Evolutionary conservation across 495 filamentous ascomycete genomes (phyloP), one percentile per base, ranked within the genome.

Genomic region (Trypethelium eluteriae): DNA sequence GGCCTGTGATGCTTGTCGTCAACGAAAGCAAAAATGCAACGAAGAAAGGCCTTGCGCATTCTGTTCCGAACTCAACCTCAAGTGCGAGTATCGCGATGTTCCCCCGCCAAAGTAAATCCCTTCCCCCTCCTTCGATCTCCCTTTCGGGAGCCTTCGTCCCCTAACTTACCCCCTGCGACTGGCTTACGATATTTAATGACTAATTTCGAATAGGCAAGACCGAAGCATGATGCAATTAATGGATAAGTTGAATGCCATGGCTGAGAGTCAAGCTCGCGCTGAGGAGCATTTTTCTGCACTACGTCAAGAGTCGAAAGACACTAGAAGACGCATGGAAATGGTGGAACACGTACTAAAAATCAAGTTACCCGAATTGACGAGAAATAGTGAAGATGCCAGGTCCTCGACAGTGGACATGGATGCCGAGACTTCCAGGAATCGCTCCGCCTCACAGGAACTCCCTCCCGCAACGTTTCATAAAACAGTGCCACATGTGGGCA

Each of bases 21-120:
- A 81, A 63, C 79, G 87, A n/a, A 89, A 89, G 73, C 86, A 86
- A 38, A 89, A 88, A 75, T 89, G 87, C 73, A 85, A 88, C 66
- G 87, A 89, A 77, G 70, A 70, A 1, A 72, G 70, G 32, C 78
- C 78, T 3, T 80, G 78, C 65, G 73, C 72, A n/a, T 79, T 76
- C 64, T 80, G 78, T 67, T 73, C 78, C 79, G 63, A 86, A 81
- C 74, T 86, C 68, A 79, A 79, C 53, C 74, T 84, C 7, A 78
- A 82, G 32, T 89, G 87, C 76, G 80, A 81, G 70, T 89, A 89
- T 72, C 82, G 85, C 36, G 86, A 88, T 64, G 83, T 86, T 5
- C 84, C 84, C 14, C 85, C 85, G 36, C 88, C 88, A 67, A 86
- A 87, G 86, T 89, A 76, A 25, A 25, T 25, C 25, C 25, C 25